Evolutionary conservation across 805 yeast species (phyloP).

Genomic region (Torulaspora indica): DNA sequence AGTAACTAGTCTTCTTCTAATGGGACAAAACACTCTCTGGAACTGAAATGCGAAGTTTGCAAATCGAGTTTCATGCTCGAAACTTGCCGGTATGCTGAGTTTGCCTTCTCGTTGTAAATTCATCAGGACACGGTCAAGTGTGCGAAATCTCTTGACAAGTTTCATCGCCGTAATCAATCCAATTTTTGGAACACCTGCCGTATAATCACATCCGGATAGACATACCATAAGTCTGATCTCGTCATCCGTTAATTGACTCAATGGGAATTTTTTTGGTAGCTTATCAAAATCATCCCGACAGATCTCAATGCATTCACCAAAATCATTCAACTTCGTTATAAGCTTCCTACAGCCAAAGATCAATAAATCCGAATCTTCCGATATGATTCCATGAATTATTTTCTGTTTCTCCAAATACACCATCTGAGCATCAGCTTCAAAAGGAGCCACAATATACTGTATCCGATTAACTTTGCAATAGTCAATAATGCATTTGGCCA

Average conservation of each 20-base stretch:
- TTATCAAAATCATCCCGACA: constrained; percentile 48
- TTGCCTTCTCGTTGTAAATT: constrained; percentile 60
- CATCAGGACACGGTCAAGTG: constrained; percentile 52
- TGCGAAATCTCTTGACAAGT: constrained; percentile 47
- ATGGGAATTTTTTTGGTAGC: constrained; percentile 45
- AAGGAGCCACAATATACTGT: constrained; percentile 87
- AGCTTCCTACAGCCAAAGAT: constrained; percentile 77
- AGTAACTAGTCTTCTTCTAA: constrained; percentile 44
- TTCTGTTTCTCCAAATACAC: constrained; percentile 78
- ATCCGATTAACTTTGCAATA: constrained; percentile 55
- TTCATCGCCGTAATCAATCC: constrained; percentile 75
- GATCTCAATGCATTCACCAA: constrained; percentile 66
- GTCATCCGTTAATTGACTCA: constrained; percentile 47
- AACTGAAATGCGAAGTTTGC: constrained; percentile 79
- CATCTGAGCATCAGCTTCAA: constrained; percentile 97
- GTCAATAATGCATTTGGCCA: constrained; percentile 83
- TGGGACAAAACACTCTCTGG: constrained; percentile 82
- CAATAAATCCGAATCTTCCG: constrained; percentile 91
- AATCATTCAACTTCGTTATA: constrained; percentile 76
- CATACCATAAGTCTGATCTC: constrained; percentile 76
- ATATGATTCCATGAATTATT: constrained; percentile 74
- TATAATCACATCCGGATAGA: constrained; percentile 94
- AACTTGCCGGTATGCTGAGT: constrained; percentile 48
- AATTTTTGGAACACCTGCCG: constrained; percentile 74
- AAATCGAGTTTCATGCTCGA: constrained; percentile 52